Conservation (phyloP, 768 basidiomycete species). For the Russula sp. region DNA sequence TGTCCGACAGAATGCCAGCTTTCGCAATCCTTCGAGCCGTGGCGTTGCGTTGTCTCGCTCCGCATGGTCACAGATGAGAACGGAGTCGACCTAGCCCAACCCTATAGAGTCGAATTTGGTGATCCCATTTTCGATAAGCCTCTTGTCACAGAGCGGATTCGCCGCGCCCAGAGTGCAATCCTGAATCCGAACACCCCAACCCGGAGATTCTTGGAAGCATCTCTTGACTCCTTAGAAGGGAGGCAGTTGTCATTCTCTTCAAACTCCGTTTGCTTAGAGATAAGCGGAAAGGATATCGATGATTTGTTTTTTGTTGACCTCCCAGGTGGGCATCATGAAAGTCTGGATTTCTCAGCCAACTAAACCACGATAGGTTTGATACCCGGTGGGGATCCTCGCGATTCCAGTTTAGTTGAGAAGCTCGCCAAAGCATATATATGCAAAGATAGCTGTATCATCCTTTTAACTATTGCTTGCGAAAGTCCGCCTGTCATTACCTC, state of each 20-base stretch:
- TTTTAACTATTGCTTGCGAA: constrained; percentile 62
- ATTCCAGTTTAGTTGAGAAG: constrained; percentile 59
- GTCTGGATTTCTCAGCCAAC: background rate
- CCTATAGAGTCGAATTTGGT: constrained; percentile 33
- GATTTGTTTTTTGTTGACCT: constrained; percentile 45
- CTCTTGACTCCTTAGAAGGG: constrained; percentile 34
- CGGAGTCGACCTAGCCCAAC: constrained; percentile 39
- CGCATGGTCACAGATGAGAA: constrained; percentile 35
- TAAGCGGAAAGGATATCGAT: constrained; percentile 39
- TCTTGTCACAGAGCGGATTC: constrained; percentile 62
- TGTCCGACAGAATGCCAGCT: constrained; percentile 42
- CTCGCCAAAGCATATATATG: constrained; percentile 59
- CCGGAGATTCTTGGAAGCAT: constrained; percentile 42
- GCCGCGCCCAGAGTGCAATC: constrained; percentile 63
- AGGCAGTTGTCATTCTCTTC: constrained; percentile 38
- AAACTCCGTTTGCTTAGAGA: constrained; percentile 41
- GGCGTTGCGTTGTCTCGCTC: constrained; percentile 39
- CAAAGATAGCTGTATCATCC: constrained; percentile 59
- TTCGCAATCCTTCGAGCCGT: constrained; percentile 33
- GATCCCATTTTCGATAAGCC: constrained; percentile 47
- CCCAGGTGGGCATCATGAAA: constrained; percentile 36
- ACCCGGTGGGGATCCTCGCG: constrained; percentile 49
- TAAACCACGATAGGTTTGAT: constrained; percentile 48
- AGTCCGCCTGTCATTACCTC: constrained; percentile 41
- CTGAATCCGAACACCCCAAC: constrained; percentile 49